Conservation (phyloP, 1,284 basidiomycete species). For the Earliella scabrosa region DNA sequence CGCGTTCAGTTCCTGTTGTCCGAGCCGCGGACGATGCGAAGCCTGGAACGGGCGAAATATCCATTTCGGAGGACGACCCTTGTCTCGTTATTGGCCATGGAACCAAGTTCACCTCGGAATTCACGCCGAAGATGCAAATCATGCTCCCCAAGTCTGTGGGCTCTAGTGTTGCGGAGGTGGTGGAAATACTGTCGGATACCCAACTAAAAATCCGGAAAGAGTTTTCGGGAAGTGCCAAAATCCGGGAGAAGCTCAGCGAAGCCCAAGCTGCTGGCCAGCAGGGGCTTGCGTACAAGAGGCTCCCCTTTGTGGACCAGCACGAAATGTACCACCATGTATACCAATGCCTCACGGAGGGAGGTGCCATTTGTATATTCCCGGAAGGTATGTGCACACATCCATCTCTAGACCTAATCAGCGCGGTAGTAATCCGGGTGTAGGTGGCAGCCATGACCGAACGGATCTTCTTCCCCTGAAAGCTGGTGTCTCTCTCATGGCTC, state of each 20-base stretch:
- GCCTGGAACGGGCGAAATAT: conserved; percentile 77
- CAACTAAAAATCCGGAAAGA: conserved; percentile 86
- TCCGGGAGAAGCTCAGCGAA: conserved; percentile 72
- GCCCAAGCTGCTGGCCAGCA: conserved; percentile 52
- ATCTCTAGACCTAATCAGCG: too few species aligned
- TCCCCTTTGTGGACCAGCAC: conserved; percentile 91
- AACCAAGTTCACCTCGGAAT: conserved; percentile 82
- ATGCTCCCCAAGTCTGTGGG: conserved; percentile 86
- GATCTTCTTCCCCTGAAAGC: conserved; percentile 95
- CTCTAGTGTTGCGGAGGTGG: conserved; percentile 83
- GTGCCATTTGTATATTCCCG: conserved; percentile 95
- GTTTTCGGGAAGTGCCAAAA: conserved; percentile 78
- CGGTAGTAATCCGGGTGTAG: too few species aligned
- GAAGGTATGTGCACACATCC: conserved; percentile 81
- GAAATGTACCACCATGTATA: conserved; percentile 97
- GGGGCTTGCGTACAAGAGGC: conserved; percentile 76
- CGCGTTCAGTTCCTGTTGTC: conserved; percentile 81
- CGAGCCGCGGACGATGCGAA: conserved; percentile 92
- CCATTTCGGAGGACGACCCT: conserved; percentile 77
- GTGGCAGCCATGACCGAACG: conserved; percentile 95
- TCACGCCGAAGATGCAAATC: conserved; percentile 85
- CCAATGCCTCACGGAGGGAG: conserved; percentile 83
- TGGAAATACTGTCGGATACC: conserved; percentile 90
- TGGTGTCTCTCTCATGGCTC: conserved; percentile 96
- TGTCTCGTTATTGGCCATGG: conserved; percentile 80